These are phyloP conservation scores for Globisporangium solare DNA, from an alignment of 352 stramenopile genomes.

Conservation along the genomic window DNA sequence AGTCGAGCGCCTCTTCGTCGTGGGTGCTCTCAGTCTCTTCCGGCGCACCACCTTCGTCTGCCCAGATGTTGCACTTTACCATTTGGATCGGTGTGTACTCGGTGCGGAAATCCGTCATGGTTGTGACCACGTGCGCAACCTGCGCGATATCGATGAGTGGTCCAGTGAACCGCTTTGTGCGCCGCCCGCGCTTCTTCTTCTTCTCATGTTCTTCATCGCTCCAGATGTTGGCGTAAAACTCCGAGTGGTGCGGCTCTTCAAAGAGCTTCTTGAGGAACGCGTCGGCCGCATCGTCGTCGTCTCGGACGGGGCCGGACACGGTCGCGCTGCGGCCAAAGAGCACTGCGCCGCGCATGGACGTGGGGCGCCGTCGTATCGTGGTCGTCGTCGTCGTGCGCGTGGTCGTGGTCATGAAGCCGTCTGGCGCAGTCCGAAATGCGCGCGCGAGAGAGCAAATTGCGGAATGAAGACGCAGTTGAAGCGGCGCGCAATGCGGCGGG, in stretches of 20 bases:
- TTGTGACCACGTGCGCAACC: constrained; percentile 68
- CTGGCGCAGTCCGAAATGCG: constrained; percentile 2
- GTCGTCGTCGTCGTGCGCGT: constrained; percentile 14
- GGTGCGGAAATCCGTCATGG: constrained; percentile 57
- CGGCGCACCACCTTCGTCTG: constrained; percentile 23
- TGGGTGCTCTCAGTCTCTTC: constrained; percentile 11
- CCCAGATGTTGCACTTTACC: constrained; percentile 56
- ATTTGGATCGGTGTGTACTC: constrained; percentile 45
- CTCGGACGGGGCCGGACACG: neutral
- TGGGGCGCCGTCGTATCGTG: constrained; percentile 5
- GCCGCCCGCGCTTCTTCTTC: constrained; percentile 33
- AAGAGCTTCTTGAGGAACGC: constrained; percentile 20
- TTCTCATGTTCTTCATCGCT: constrained; percentile 26
- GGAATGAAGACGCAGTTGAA: neutral
- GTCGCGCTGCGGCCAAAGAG: neutral
- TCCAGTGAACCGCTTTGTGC: constrained; percentile 8
- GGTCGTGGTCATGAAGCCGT: constrained; percentile 22
- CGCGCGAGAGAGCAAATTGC: neutral
- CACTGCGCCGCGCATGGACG: neutral
- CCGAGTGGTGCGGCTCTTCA: constrained; percentile 33
- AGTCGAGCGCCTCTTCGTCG: neutral
- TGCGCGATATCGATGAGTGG: constrained; percentile 65
- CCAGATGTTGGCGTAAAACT: constrained; percentile 69
- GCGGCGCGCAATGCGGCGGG: no score
- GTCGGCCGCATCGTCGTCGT: neutral